These are phyloP conservation scores for Climacium dendroides DNA, from an alignment of 225 moss, liverwort and hornwort species.

Conservation along the genomic window DNA sequence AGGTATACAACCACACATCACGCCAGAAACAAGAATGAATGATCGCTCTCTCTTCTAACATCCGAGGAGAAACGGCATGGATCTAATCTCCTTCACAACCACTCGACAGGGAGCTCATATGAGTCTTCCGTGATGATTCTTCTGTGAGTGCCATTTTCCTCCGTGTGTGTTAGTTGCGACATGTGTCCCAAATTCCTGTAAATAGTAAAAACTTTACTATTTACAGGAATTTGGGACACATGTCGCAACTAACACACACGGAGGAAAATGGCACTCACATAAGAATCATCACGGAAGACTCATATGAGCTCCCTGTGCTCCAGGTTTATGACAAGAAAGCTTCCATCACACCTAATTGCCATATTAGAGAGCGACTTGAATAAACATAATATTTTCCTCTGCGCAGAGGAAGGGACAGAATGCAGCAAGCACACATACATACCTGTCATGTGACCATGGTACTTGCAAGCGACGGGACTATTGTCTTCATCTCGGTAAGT, in stretches of 20 bases:
- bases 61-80: neutral
- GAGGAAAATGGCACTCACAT: too few species aligned
- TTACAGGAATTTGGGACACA: too few species aligned
- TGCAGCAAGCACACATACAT: neutral
- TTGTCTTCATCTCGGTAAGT: constrained; percentile 2
- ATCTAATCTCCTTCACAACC: neutral
- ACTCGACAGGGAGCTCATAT: too few species aligned
- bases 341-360: neutral
- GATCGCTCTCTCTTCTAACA: neutral
- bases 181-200: too few species aligned
- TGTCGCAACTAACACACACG: too few species aligned
- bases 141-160: too few species aligned
- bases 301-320: too few species aligned
- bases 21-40: neutral
- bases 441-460: constrained; percentile 38
- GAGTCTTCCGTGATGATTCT: too few species aligned
- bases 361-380: neutral
- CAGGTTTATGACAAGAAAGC: neutral
- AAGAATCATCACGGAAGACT: too few species aligned
- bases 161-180: too few species aligned
- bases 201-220: too few species aligned
- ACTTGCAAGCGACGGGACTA: constrained; percentile 13
- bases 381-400: neutral
- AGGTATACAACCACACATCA: neutral
- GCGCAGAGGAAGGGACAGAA: neutral